Evolutionary conservation across 129 eudicot species (phyloP), one percentile per base, ranked within the genome.

Genomic region (Centella asiatica): DNA sequence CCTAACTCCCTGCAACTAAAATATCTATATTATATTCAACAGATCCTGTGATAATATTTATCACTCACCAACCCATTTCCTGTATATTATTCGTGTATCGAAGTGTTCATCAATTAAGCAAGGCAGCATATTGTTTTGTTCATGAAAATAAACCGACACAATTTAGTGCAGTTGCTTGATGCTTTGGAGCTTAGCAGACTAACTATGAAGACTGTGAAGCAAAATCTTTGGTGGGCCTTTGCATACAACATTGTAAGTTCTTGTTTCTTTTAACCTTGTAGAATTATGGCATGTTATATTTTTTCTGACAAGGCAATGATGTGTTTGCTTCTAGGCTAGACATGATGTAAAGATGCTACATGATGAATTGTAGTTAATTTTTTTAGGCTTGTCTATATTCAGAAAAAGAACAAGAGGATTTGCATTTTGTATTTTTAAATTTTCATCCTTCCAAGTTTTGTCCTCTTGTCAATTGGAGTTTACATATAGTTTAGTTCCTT

Each of bases 191-290:
- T 93, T 71, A 87, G 99, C 72, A 88, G 82, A 67, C 77, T 81
- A 63, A 93, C 99, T 17, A 93, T 93, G 99, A 93, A 74, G 73
- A 93, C 99, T 11, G 87, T 93, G 67, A 93, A 85, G 87, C 99
- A 93, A 69, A 93, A 93, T 73, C 94, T 93, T 27, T 93, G 99
- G 96, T 93, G 99, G 99, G 99, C 99, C 36, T 93, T 93, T 66
- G 99, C 81, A 17, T 93, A 93, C 81, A 93, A 93, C 81, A 93
- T 93, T 55, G 95, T 88, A 69, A 79, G 96, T 81, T 67, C 45
- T 53, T 37, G 14, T 57, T 57, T 49, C 48, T 7, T 73, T 50
- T 54, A 9, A 3, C 53, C 23, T n/a, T 74, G 49, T 56, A 14
- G 36, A 50, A 32, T 65, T n/a, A n/a, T n/a, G n/a, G 39, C 40